Evolutionary conservation across 768 basidiomycete species (phyloP).

Genomic region (Boletus sensibilis): DNA sequence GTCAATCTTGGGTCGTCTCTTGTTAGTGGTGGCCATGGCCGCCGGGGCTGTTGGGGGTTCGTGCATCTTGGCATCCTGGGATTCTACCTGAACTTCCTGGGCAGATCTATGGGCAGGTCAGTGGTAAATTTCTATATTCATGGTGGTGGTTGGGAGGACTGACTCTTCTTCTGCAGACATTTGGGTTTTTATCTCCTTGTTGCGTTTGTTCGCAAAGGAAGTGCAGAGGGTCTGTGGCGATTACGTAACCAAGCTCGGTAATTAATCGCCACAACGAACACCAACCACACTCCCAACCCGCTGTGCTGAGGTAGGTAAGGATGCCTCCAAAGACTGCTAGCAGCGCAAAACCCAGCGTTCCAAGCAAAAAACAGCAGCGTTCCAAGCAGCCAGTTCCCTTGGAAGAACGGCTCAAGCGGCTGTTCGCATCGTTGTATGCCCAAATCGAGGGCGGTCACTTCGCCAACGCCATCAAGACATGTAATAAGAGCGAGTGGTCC

Average conservation of each 20-base stretch:
- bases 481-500: constrained; percentile 74
- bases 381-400: constrained; percentile 23
- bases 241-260: constrained; percentile 27
- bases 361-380: constrained; percentile 11
- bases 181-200: constrained; percentile 22
- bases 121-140: neutral
- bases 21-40: constrained; percentile 43
- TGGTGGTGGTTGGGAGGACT: constrained; percentile 19
- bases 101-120: constrained; percentile 20
- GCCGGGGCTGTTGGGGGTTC: constrained; percentile 46
- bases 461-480: constrained; percentile 83
- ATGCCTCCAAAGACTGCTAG: constrained; percentile 23
- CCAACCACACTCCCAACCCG: neutral
- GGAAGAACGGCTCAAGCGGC: constrained; percentile 44
- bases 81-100: constrained; percentile 35
- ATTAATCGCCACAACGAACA: constrained; percentile 19
- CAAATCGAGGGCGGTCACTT: constrained; percentile 92
- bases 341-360: constrained; percentile 4
- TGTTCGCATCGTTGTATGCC: constrained; percentile 77
- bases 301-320: neutral
- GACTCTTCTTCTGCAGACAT: constrained; percentile 62
- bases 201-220: neutral
- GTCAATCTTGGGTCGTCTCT: constrained; percentile 75
- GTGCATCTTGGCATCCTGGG: constrained; percentile 35
- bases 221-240: neutral